Percentiles rank a stretch among this genome's conserved stretches.
Evolutionary conservation across 1,139 yeast genomes (phyloP).

Genomic region (Candida sojae): DNA sequence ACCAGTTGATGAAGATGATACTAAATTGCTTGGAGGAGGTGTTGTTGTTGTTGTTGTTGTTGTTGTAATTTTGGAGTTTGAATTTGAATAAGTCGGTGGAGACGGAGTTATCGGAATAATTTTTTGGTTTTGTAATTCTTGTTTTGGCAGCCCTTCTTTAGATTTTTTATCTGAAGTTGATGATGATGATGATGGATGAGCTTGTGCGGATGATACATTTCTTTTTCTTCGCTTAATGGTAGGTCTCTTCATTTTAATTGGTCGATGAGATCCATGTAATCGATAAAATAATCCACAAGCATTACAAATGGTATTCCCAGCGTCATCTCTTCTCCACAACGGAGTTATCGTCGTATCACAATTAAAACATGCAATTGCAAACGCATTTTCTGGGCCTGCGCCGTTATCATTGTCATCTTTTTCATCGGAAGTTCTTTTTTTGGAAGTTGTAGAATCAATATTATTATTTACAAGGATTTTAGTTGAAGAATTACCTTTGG

Average conservation of each 20-base stretch:
- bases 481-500: background rate
- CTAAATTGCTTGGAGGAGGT: background rate
- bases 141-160: slow-evolving; percentile 9
- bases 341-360: slow-evolving; percentile 87
- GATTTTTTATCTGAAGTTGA: slow-evolving; percentile 11
- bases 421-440: background rate
- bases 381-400: slow-evolving; percentile 31
- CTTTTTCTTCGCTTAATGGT: slow-evolving; percentile 78
- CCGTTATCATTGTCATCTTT: background rate
- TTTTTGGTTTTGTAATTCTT: background rate
- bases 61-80: slow-evolving; percentile 9
- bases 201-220: slow-evolving; percentile 18
- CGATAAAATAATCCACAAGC: slow-evolving; percentile 85
- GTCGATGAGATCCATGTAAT: slow-evolving; percentile 78
- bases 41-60: slow-evolving; percentile 7
- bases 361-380: slow-evolving; percentile 76
- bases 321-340: slow-evolving; percentile 81
- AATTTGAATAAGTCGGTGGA: slow-evolving; percentile 7
- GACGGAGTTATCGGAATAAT: slow-evolving; percentile 3
- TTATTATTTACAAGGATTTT: background rate
- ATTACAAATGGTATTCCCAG: slow-evolving; percentile 81
- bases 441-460: background rate
- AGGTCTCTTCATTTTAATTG: slow-evolving; percentile 70
- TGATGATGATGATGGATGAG: background rate
- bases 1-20: background rate